Conservation (phyloP, 2,329 filamentous ascomycete genomes). For the Sporothrix sp. region DNA sequence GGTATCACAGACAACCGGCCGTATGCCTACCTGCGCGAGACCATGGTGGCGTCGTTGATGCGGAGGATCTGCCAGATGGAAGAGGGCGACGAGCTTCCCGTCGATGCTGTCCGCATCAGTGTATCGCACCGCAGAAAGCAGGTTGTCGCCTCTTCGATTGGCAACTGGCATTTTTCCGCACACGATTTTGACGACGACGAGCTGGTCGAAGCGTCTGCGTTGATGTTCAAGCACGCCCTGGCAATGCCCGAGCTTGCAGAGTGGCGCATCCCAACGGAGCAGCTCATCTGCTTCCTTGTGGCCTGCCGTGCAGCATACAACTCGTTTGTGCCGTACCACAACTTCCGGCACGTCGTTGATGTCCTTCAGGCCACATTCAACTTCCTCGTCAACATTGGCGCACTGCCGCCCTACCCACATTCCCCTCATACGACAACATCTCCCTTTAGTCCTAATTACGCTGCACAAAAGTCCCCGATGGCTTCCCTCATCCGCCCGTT, state of each 20-base stretch:
- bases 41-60: constrained; percentile 89
- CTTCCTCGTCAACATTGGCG: constrained; percentile 74
- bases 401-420: constrained; percentile 57
- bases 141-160: constrained; percentile 59
- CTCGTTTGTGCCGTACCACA: constrained; percentile 92
- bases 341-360: constrained; percentile 94
- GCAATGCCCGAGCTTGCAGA: constrained; percentile 68
- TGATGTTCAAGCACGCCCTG: constrained; percentile 86
- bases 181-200: constrained; percentile 88
- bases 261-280: constrained; percentile 73
- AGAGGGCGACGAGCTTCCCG: constrained; percentile 52
- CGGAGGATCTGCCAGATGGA: constrained; percentile 65
- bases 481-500: constrained; percentile 72
- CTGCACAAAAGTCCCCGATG: constrained; percentile 58
- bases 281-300: constrained; percentile 75
- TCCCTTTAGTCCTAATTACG: too few relatives aligned
- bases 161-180: constrained; percentile 79
- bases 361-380: constrained; percentile 89
- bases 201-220: constrained; percentile 69
- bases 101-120: constrained; percentile 56
- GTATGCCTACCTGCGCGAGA: constrained; percentile 81
- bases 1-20: constrained; percentile 76
- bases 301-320: constrained; percentile 94
- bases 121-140: constrained; percentile 56
- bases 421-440: background rate